These are phyloP conservation scores for Litsea cubeba DNA, from an alignment of 164 flowering plant species.

Conservation along the genomic window DNA sequence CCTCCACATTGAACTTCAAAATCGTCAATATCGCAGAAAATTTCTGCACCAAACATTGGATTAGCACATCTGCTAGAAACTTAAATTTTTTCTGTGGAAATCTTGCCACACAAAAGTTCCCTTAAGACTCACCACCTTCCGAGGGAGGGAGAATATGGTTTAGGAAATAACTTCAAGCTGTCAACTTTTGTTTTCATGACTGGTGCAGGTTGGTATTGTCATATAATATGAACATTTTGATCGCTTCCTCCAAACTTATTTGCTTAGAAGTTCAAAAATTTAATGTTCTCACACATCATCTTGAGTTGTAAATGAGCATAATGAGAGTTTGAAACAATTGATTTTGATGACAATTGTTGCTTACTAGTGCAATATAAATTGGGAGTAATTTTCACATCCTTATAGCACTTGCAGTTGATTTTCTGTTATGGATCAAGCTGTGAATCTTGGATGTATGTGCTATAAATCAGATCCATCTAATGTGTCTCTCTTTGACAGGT, in stretches of 20 bases:
- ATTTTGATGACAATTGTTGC: not conserved
- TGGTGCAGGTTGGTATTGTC: too few relatives aligned
- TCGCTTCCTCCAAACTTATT: not conserved
- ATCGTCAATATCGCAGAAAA: too few relatives aligned
- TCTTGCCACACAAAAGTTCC: too few relatives aligned
- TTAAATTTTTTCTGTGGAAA: too few relatives aligned
- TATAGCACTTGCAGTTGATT: not conserved
- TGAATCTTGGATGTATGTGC: not conserved
- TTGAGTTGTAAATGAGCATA: too few relatives aligned
- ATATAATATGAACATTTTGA: not conserved
- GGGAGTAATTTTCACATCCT: not conserved
- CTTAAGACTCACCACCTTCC: not conserved
- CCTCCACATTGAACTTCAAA: too few relatives aligned
- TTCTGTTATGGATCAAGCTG: not conserved
- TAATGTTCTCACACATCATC: too few relatives aligned
- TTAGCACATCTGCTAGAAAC: too few relatives aligned
- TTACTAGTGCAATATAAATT: not conserved
- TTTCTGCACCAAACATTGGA: too few relatives aligned
- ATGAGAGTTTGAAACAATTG: not conserved
- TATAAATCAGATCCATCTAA: not conserved
- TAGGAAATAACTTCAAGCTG: too few relatives aligned
- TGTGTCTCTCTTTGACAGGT: constrained; percentile 43
- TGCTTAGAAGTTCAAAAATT: too few relatives aligned
- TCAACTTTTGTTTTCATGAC: too few relatives aligned
- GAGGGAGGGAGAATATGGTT: not conserved